Evolutionary conservation across 2,329 filamentous ascomycete species (phyloP).

Genomic region (Hymenoscyphus fraxineus): DNA sequence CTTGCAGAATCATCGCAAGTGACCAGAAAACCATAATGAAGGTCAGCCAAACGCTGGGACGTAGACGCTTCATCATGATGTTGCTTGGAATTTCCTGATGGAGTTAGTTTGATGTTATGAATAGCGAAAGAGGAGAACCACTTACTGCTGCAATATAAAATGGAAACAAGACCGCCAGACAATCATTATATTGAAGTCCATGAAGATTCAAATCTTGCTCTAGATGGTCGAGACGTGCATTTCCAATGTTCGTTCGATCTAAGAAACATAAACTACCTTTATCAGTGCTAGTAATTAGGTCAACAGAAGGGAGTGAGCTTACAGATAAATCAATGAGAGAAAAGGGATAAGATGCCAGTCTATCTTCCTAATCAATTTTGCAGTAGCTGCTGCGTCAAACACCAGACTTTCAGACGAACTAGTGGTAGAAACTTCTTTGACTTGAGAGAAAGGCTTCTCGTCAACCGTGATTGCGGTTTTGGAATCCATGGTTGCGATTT

Average conservation of each 20-base stretch:
- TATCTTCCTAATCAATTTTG: conserved; percentile 28
- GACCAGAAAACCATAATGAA: conserved; percentile 65
- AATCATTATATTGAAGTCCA: conserved; percentile 33
- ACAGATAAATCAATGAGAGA: conserved; percentile 52
- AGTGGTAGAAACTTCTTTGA: not conserved
- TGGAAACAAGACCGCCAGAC: conserved; percentile 33
- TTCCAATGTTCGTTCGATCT: conserved; percentile 33
- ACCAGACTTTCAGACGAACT: not conserved
- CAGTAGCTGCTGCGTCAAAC: conserved; percentile 21
- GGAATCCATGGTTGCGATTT: not conserved
- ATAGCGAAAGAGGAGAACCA: not conserved
- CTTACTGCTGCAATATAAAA: conserved; percentile 39
- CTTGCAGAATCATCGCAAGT: conserved; percentile 64
- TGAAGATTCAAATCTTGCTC: conserved; percentile 34
- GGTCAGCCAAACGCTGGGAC: conserved; percentile 58
- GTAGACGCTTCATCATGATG: conserved; percentile 38
- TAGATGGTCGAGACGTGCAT: conserved; percentile 32
- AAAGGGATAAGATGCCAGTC: conserved; percentile 35
- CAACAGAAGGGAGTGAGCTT: conserved; percentile 4
- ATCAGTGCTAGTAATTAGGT: conserved; percentile 16
- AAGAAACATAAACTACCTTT: conserved; percentile 28
- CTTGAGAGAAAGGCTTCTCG: not conserved
- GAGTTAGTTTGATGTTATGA: not conserved
- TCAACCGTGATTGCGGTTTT: not conserved
- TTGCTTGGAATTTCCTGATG: conserved; percentile 31